Base-by-base conservation (phyloP, 345 rosid genomes). In the Eucalyptus cloeziana region DNA sequence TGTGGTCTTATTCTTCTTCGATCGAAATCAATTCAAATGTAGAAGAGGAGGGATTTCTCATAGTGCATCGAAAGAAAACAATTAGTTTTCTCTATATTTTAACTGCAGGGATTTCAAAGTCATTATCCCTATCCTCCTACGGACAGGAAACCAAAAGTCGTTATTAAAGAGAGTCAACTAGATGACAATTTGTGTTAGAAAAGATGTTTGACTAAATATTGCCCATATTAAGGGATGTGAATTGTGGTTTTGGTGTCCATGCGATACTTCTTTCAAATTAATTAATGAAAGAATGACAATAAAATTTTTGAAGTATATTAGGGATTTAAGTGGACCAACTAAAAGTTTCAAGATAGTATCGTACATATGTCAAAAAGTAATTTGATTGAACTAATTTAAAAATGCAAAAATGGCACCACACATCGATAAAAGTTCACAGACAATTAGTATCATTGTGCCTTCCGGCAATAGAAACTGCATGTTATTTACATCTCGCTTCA, bases 341-440 rank as follows among this genome's bases (percentile, higher is more conserved):
- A 58, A 4, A 58, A 58, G 13, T 58, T 56, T 0, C 30, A 5
- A 10, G 30, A 58, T 10, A 2, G 0, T 0, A 10, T 58, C 0
- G 1, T 10, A 24, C 0, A 58, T 58, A 2, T 22, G 30, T 58
- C 30, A 58, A 58, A 56, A 58, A 58, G 30, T 9, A 25, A 56
- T 30, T 10, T 56, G 13, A 27, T 27, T 27, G 4, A 27, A 60
- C 15, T 0, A 13, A 60, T 5, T 27, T 27, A 3, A 64, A 64
- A n/a, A 30, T 3, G 8, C 5, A n/a, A 64, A 0, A 6, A 14
- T 13, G 33, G 1, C 5, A n/a, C 19, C 0, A 7, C 10, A n/a
- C 71, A 62, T 62, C 1, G 0, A 62, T 7, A 62, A 60, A 60
- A 3, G 31, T 60, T 62, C 3, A 1, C 9, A 30, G 15, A 60